Evolutionary conservation across 2,329 filamentous ascomycete species (phyloP).

Genomic region (Hypoxylon sp.): DNA sequence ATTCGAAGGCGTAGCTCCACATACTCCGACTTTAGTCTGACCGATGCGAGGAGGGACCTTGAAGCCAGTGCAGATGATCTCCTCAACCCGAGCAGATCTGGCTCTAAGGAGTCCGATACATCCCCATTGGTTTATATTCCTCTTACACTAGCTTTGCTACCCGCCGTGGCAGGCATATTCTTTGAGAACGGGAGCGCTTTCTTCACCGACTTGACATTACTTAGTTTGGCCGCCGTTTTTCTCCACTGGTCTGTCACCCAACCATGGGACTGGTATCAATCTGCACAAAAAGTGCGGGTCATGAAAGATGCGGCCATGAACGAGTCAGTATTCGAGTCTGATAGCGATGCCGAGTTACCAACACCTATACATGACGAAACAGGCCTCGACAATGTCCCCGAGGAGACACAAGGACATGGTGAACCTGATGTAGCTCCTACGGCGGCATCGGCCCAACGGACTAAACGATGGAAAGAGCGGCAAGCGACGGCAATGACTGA

Average conservation of each 20-base stretch:
- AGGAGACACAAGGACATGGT: slow-evolving; percentile 57
- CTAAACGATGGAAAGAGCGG: slow-evolving; percentile 47
- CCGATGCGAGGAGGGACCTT: slow-evolving; percentile 75
- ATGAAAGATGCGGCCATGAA: slow-evolving; percentile 61
- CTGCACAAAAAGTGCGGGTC: slow-evolving; percentile 74
- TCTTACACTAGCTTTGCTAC: slow-evolving; percentile 85
- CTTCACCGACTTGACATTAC: slow-evolving; percentile 86
- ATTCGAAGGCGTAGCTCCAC: slow-evolving; percentile 79
- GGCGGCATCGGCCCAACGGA: slow-evolving; percentile 35
- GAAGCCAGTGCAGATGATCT: slow-evolving; percentile 79
- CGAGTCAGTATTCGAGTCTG: slow-evolving; percentile 62
- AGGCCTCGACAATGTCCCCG: slow-evolving; percentile 62
- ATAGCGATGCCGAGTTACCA: slow-evolving; percentile 59
- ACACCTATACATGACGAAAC: slow-evolving; percentile 40
- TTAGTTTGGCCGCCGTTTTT: slow-evolving; percentile 86
- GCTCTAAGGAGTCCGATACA: slow-evolving; percentile 64
- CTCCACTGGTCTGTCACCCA: slow-evolving; percentile 92
- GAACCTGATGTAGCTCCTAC: slow-evolving; percentile 18
- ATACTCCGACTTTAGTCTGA: slow-evolving; percentile 81
- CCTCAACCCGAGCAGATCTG: slow-evolving; percentile 67
- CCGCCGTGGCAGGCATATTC: slow-evolving; percentile 86
- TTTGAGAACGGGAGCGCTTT: slow-evolving; percentile 88
- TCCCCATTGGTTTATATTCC: slow-evolving; percentile 86
- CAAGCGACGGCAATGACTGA: slow-evolving; percentile 68
- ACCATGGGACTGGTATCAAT: slow-evolving; percentile 88